These are phyloP conservation scores for Ambrosiella cleistominuta DNA, from an alignment of 2,329 filamentous ascomycete genomes.

Conservation along the genomic window DNA sequence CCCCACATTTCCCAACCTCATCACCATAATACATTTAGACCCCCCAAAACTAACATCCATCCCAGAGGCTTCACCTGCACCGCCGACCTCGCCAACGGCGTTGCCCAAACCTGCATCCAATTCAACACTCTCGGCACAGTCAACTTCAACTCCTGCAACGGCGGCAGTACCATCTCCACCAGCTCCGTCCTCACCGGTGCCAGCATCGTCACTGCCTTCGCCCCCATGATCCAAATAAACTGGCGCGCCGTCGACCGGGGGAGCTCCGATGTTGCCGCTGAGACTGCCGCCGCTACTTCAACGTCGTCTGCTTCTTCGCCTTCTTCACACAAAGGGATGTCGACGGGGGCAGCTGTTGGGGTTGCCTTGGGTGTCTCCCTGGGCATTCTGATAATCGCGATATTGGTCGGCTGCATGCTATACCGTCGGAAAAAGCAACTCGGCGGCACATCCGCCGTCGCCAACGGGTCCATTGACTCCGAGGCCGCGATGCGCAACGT, in stretches of 20 bases:
- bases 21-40: not conserved
- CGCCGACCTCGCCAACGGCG: slow-evolving; percentile 15
- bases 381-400: slow-evolving; percentile 7
- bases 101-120: slow-evolving; percentile 12
- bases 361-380: slow-evolving; percentile 15
- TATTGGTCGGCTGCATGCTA: slow-evolving; percentile 9
- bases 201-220: slow-evolving; percentile 11
- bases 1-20: not conserved
- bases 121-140: slow-evolving; percentile 14
- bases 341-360: slow-evolving; percentile 13
- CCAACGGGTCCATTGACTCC: slow-evolving; percentile 4
- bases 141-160: slow-evolving; percentile 10
- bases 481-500: not conserved
- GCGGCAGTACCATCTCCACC: slow-evolving; percentile 5
- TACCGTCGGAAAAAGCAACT: slow-evolving; percentile 1
- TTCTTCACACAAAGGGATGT: slow-evolving; percentile 4
- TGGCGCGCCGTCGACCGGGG: slow-evolving; percentile 16
- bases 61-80: slow-evolving; percentile 15
- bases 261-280: slow-evolving; percentile 12
- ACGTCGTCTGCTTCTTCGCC: slow-evolving; percentile 8
- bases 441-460: not conserved
- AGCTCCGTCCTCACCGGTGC: slow-evolving; percentile 5
- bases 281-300: not conserved
- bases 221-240: slow-evolving; percentile 20
- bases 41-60: not conserved